These are phyloP conservation scores for Chaetomium tenue DNA, from an alignment of 495 filamentous ascomycete species.

Conservation along the genomic window DNA sequence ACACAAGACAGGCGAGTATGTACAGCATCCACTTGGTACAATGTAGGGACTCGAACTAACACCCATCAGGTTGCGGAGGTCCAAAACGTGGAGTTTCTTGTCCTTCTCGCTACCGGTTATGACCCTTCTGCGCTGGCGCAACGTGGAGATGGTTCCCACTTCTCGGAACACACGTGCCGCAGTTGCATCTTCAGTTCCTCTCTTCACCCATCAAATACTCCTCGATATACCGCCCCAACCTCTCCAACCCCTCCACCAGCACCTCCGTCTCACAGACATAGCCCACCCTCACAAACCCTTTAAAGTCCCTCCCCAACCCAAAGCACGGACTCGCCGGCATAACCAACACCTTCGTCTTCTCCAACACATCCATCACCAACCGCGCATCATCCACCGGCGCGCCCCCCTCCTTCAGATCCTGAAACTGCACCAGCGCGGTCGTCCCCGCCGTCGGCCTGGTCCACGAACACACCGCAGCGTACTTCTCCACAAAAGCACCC, in stretches of 20 bases:
- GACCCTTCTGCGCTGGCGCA: too few species aligned
- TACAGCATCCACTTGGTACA: too few species aligned
- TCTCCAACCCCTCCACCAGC: constrained; percentile 63
- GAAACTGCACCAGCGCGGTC: constrained; percentile 75
- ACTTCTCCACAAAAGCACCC: constrained; percentile 63
- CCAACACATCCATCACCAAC: constrained; percentile 68
- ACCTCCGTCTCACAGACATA: constrained; percentile 73
- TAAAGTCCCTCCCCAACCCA: constrained; percentile 65
- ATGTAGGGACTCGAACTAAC: too few species aligned
- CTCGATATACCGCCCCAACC: constrained; percentile 59
- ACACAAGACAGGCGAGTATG: too few species aligned
- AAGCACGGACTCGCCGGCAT: constrained; percentile 76
- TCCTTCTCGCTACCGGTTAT: too few species aligned
- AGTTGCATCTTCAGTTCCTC: not conserved
- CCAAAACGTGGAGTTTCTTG: too few species aligned
- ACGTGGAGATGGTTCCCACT: too few species aligned
- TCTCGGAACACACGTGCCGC: too few species aligned
- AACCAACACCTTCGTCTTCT: constrained; percentile 75
- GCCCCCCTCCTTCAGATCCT: constrained; percentile 47
- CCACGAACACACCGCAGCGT: constrained; percentile 65
- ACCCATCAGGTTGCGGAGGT: too few species aligned
- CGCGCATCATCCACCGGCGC: constrained; percentile 65
- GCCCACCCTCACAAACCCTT: constrained; percentile 76
- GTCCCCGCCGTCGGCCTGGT: constrained; percentile 78
- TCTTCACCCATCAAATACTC: constrained; percentile 23